phyloP scores from a whole-genome alignment of 768 basidiomycete genomes.

The Boletus huronensis region DNA sequence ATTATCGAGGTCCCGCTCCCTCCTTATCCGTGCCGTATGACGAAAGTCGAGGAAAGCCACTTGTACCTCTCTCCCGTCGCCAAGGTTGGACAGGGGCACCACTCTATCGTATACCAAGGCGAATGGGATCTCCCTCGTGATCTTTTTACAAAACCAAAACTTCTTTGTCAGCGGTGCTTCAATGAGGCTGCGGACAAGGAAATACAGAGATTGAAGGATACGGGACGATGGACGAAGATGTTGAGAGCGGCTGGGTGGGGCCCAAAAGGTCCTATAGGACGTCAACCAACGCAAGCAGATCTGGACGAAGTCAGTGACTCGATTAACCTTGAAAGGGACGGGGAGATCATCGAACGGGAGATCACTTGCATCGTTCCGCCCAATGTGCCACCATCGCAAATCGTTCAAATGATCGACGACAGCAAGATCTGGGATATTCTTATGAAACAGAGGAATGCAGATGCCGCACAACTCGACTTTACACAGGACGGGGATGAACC shows the following conservation, averaged over 20 bases:
- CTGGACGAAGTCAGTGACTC: neutral
- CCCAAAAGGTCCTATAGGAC: conserved; percentile 3
- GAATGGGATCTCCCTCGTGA: conserved; percentile 51
- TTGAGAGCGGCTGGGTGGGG: conserved; percentile 11
- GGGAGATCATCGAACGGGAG: conserved; percentile 19
- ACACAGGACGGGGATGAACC: neutral
- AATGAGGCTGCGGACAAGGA: conserved; percentile 28
- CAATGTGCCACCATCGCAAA: neutral
- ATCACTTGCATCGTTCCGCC: conserved; percentile 9
- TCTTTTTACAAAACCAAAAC: conserved; percentile 29
- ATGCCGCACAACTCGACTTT: neutral
- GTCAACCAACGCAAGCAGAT: neutral
- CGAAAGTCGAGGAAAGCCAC: conserved; percentile 39
- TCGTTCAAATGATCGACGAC: neutral
- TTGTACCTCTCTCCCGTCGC: conserved; percentile 43
- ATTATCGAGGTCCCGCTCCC: conserved; percentile 31
- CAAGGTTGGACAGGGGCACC: conserved; percentile 44
- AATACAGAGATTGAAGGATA: conserved; percentile 19
- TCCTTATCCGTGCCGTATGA: conserved; percentile 21
- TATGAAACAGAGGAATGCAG: neutral
- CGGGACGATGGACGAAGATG: conserved; percentile 21
- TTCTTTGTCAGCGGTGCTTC: conserved; percentile 43
- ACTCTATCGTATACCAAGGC: conserved; percentile 49
- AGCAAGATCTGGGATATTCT: neutral
- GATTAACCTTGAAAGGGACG: neutral